Percentiles rank a stretch among this genome's conserved stretches.
phyloP scores from a whole-genome alignment of 2,329 filamentous ascomycete species.

The Rhexocercosporidium sp. region DNA sequence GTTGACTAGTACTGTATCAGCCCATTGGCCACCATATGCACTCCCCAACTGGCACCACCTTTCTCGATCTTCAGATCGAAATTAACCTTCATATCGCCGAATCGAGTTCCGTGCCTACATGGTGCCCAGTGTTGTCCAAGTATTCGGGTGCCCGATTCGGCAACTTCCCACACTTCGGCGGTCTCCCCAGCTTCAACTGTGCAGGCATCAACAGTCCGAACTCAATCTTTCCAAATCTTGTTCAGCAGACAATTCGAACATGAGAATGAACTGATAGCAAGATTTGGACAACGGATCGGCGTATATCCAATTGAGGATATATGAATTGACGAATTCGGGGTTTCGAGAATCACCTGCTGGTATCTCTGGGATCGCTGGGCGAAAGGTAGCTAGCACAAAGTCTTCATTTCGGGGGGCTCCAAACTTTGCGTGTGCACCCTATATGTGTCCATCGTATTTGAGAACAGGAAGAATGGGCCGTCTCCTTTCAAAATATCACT shows the following conservation, averaged over 20 bases:
- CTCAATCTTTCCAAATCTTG: conserved; percentile 34
- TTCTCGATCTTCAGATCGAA: conserved; percentile 32
- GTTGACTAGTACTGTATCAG: no score
- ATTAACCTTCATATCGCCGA: conserved; percentile 25
- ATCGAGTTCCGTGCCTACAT: conserved; percentile 32
- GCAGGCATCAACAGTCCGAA: conserved; percentile 32
- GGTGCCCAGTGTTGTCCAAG: conserved; percentile 35
- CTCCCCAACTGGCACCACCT: conserved; percentile 32
- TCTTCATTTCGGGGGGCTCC: conserved; percentile 18
- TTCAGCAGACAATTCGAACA: conserved; percentile 33
- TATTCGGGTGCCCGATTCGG: conserved; percentile 29
- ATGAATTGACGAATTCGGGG: conserved; percentile 28
- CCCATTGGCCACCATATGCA: conserved; percentile 36
- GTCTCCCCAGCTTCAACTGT: conserved; percentile 33
- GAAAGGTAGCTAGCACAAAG: conserved; percentile 20
- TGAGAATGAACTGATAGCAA: conserved; percentile 25
- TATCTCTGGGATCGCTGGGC: conserved; percentile 34
- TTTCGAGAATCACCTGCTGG: conserved; percentile 31
- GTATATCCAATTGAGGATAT: conserved; percentile 30
- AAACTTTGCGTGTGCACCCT: conserved; percentile 25
- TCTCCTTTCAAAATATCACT: conserved; percentile 29
- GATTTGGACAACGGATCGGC: conserved; percentile 21
- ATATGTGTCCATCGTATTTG: conserved; percentile 38
- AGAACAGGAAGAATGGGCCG: conserved; percentile 35
- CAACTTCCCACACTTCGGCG: conserved; percentile 32